These are phyloP conservation scores for Pulveroboletus ravenelii DNA, from an alignment of 768 basidiomycete genomes.

Conservation along the genomic window DNA sequence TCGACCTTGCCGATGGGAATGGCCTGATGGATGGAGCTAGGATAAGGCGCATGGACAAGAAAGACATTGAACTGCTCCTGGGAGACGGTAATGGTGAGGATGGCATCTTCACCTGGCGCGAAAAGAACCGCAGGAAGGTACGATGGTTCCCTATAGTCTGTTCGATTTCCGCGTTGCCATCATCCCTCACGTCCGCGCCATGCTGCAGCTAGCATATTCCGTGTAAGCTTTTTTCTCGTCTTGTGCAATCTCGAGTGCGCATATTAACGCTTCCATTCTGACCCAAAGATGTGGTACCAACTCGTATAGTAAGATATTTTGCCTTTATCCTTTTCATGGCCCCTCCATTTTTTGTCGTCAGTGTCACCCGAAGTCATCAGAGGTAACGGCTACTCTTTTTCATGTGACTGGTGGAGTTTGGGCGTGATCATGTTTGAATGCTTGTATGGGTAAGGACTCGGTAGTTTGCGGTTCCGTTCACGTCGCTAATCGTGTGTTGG, in stretches of 20 bases:
- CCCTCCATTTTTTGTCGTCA: conserved; percentile 31
- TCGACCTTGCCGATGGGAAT: conserved; percentile 83
- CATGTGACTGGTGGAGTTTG: conserved; percentile 98
- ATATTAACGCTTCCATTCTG: conserved; percentile 28
- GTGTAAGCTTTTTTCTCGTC: conserved; percentile 52
- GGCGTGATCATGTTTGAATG: conserved; percentile 97
- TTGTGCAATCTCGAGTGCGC: conserved; percentile 6
- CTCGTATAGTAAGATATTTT: conserved; percentile 67
- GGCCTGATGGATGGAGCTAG: conserved; percentile 61
- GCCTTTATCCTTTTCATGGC: conserved; percentile 24
- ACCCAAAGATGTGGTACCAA: conserved; percentile 72
- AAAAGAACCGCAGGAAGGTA: conserved; percentile 88
- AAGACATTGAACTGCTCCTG: conserved; percentile 81
- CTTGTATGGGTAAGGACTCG: conserved; percentile 70
- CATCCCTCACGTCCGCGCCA: conserved; percentile 21
- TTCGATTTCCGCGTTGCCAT: conserved; percentile 25
- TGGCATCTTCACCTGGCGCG: conserved; percentile 92
- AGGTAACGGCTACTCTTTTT: conserved; percentile 88
- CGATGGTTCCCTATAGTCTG: conserved; percentile 29
- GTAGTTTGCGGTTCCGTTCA: conserved; percentile 24
- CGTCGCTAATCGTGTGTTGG: conserved; percentile 21
- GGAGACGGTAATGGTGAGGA: conserved; percentile 75
- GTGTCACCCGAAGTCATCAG: conserved; percentile 91
- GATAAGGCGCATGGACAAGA: conserved; percentile 75
- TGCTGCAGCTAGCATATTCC: conserved; percentile 73